These are phyloP conservation scores for Megacollybia marginata DNA, from an alignment of 768 basidiomycete genomes.

Conservation along the genomic window DNA sequence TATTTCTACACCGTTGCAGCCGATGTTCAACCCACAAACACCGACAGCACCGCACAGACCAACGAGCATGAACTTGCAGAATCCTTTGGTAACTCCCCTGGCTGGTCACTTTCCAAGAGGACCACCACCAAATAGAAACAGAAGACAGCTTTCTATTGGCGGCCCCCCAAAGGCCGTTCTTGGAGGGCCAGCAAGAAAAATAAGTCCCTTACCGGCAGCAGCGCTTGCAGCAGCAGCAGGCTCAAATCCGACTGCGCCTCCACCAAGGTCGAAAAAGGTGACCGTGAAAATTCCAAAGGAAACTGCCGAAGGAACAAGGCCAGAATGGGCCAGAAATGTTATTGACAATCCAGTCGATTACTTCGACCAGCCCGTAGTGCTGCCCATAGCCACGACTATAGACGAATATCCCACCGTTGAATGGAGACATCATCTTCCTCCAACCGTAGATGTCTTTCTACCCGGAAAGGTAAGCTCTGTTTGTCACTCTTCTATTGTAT, in stretches of 20 bases:
- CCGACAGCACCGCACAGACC: neutral
- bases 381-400: slow-evolving; percentile 33
- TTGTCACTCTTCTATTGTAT: slow-evolving; percentile 6
- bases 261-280: slow-evolving; percentile 55
- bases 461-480: slow-evolving; percentile 60
- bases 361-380: slow-evolving; percentile 14
- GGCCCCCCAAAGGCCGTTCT: slow-evolving; percentile 85
- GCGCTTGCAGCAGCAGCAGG: slow-evolving; percentile 14
- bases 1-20: neutral
- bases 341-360: slow-evolving; percentile 25
- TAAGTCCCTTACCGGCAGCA: slow-evolving; percentile 51
- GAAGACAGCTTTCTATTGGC: slow-evolving; percentile 69
- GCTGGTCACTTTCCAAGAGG: slow-evolving; percentile 51
- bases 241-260: slow-evolving; percentile 15
- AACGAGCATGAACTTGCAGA: neutral
- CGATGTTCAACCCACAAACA: neutral
- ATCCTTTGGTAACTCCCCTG: slow-evolving; percentile 24
- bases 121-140: slow-evolving; percentile 53
- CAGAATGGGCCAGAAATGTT: slow-evolving; percentile 59
- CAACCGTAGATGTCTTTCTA: slow-evolving; percentile 71
- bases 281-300: slow-evolving; percentile 71
- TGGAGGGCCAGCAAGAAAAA: slow-evolving; percentile 73
- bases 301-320: slow-evolving; percentile 34
- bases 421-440: slow-evolving; percentile 50
- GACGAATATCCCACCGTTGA: slow-evolving; percentile 61